phyloP scores from a whole-genome alignment of 495 filamentous ascomycete species.

The Penicillium cinerascens region DNA sequence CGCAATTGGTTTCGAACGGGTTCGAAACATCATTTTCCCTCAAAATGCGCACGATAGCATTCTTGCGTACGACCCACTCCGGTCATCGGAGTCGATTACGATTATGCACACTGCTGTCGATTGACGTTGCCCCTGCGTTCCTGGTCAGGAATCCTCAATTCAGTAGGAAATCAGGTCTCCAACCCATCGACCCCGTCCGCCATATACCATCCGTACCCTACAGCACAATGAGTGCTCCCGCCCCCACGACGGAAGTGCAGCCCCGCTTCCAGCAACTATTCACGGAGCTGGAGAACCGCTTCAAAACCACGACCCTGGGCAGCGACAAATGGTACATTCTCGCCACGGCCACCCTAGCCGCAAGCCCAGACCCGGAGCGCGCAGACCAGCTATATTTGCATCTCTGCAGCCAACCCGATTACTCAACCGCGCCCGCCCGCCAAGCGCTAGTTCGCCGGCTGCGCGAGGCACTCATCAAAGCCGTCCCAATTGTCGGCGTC shows the following conservation, averaged over 20 bases:
- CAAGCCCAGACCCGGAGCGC: slow-evolving; percentile 44
- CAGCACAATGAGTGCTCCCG: slow-evolving; percentile 14
- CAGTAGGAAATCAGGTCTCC: neutral
- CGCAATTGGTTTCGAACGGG: neutral
- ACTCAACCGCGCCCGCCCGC: slow-evolving; percentile 32
- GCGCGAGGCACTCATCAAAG: slow-evolving; percentile 51
- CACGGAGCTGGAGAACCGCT: slow-evolving; percentile 47
- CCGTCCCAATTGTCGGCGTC: slow-evolving; percentile 48
- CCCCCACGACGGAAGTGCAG: slow-evolving; percentile 17
- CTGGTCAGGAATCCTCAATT: neutral
- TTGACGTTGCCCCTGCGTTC: neutral
- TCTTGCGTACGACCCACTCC: slow-evolving; percentile 15
- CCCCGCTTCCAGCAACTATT: slow-evolving; percentile 43
- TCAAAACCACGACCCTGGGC: slow-evolving; percentile 45
- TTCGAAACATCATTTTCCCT: neutral
- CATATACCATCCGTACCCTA: neutral
- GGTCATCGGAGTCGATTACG: slow-evolving; percentile 10
- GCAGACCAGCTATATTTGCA: slow-evolving; percentile 49
- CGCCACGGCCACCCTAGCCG: slow-evolving; percentile 42
- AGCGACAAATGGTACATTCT: slow-evolving; percentile 57
- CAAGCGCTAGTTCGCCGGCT: slow-evolving; percentile 48
- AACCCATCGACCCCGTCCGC: neutral
- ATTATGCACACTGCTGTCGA: neutral
- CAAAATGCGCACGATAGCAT: slow-evolving; percentile 1
- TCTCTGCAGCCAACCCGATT: slow-evolving; percentile 40